Conservation (phyloP, 208 protist genomes). For the Wallacemonas sp. region DNA sequence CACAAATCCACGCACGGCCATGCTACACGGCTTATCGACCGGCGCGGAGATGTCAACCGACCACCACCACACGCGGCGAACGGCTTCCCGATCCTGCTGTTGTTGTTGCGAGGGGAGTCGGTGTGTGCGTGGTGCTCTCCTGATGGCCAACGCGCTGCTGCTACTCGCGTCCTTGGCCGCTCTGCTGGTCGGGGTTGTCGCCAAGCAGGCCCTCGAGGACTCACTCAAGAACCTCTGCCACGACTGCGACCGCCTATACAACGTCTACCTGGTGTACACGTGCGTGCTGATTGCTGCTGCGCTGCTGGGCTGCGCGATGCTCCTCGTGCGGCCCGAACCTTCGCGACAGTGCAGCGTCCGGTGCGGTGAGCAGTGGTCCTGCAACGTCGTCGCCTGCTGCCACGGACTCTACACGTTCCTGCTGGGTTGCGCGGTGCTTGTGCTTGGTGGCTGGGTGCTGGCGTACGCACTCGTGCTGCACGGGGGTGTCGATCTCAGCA, state of each 20-base stretch:
- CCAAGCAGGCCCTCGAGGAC: constrained; percentile 10
- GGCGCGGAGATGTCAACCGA: too few species aligned
- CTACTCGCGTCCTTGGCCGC: constrained; percentile 16
- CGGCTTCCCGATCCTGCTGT: not conserved
- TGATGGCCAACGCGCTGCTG: constrained; percentile 26
- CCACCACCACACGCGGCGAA: too few species aligned
- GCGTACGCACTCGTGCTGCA: constrained; percentile 19
- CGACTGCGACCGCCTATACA: constrained; percentile 10
- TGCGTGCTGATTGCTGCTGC: constrained; percentile 17
- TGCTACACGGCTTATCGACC: not conserved
- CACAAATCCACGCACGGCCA: not conserved
- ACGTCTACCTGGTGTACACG: constrained; percentile 21
- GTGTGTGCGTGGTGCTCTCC: constrained; percentile 17
- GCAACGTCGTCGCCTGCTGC: constrained; percentile 2
- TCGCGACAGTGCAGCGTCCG: not conserved
- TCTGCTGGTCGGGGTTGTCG: constrained; percentile 26
- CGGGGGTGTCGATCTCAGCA: constrained; percentile 4
- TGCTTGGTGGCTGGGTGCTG: constrained; percentile 6
- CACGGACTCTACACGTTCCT: constrained; percentile 18
- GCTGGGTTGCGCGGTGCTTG: constrained; percentile 16
- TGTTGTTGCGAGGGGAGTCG: constrained; percentile 6
- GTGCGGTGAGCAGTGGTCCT: not conserved
- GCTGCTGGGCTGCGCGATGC: constrained; percentile 27
- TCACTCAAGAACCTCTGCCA: constrained; percentile 20
- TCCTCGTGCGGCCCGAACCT: constrained; percentile 14